A percentile compares a stretch with the other conserved stretches of the same genome.
Evolutionary conservation across 2,329 filamentous ascomycete species (phyloP).

Genomic region (Paraphoma sp.): DNA sequence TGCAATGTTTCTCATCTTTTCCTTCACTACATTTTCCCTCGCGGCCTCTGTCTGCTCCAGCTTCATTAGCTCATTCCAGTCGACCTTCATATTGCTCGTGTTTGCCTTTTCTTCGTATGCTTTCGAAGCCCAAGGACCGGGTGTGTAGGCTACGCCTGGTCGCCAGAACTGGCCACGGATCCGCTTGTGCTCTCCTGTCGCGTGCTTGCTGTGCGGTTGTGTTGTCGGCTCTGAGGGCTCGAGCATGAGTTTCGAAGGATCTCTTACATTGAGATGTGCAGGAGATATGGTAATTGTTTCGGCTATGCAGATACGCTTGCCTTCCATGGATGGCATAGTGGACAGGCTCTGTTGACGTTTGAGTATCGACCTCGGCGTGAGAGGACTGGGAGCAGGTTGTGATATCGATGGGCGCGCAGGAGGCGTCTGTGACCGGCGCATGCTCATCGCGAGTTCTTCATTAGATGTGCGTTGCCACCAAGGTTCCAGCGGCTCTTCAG

Average conservation of each 20-base stretch:
- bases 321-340: neutral
- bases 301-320: conserved; percentile 16
- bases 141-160: conserved; percentile 3
- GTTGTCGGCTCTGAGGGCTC: neutral
- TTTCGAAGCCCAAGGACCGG: conserved; percentile 15
- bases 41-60: neutral
- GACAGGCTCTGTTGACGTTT: conserved; percentile 9
- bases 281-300: conserved; percentile 13
- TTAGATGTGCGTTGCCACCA: neutral
- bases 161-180: neutral
- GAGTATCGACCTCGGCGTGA: conserved; percentile 7
- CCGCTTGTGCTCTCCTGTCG: neutral
- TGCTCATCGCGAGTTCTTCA: neutral
- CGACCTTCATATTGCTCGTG: conserved; percentile 11
- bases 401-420: neutral
- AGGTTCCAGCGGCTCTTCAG: neutral
- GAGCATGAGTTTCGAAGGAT: conserved; percentile 7
- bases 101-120: conserved; percentile 10
- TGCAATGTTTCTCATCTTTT: neutral
- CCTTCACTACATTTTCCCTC: conserved; percentile 6
- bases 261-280: conserved; percentile 6
- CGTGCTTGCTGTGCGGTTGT: neutral
- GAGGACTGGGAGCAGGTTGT: neutral
- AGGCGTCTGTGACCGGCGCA: neutral
- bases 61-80: conserved; percentile 1